Evolutionary conservation across 1,284 basidiomycete genomes (phyloP).

Genomic region (Lentinula novae-zelandiae): DNA sequence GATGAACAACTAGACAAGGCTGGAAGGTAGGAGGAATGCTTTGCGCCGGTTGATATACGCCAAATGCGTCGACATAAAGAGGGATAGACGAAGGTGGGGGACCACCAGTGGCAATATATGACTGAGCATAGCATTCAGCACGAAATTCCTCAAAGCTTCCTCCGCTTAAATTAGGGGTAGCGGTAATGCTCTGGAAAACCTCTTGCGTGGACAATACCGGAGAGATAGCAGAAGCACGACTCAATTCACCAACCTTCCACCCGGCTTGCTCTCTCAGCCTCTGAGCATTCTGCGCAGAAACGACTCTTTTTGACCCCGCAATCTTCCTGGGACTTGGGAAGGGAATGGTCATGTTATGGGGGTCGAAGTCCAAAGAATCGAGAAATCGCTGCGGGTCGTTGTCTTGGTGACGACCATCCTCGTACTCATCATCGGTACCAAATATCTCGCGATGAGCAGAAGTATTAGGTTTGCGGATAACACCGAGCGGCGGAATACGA

Average conservation of each 20-base stretch:
- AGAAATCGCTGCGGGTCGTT: not conserved
- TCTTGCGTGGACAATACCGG: not conserved
- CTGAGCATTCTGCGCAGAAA: not conserved
- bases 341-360: not conserved
- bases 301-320: not conserved
- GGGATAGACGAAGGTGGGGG: not conserved
- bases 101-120: conserved; percentile 3
- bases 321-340: not conserved
- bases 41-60: not conserved
- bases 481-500: not conserved
- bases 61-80: not conserved
- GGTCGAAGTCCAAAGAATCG: not conserved
- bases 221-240: not conserved
- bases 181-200: conserved; percentile 3
- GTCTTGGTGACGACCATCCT: not conserved
- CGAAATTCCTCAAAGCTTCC: conserved; percentile 3
- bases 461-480: not conserved
- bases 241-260: not conserved
- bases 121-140: conserved; percentile 2
- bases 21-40: not conserved
- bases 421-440: not conserved
- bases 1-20: not conserved
- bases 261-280: not conserved
- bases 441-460: not conserved
- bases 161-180: not conserved